Conservation (phyloP, 208 protist species). For the Acanthamoeba sp. region DNA sequence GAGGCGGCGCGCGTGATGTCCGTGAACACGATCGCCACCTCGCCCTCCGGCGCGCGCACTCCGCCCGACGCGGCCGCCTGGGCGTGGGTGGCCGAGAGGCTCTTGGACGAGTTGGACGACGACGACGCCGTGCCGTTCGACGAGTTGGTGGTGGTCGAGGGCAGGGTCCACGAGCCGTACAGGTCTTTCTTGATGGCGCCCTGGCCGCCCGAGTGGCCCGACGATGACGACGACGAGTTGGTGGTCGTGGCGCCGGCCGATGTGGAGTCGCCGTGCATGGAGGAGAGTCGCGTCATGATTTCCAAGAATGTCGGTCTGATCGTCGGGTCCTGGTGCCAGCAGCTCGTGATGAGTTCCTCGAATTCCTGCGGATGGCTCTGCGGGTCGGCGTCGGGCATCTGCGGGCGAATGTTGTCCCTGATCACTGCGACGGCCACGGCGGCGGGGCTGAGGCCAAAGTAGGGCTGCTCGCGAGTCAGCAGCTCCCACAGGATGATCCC, state of each 20-base stretch:
- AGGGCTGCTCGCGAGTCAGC: slow-evolving; percentile 15
- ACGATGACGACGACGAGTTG: not conserved
- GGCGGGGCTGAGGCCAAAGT: not conserved
- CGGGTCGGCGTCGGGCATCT: not conserved
- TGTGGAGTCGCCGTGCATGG: slow-evolving; percentile 19
- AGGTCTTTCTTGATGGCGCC: not conserved
- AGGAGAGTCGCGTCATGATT: slow-evolving; percentile 6
- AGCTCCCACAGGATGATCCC: slow-evolving; percentile 62
- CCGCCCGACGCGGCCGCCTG: not conserved
- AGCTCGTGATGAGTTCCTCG: slow-evolving; percentile 30
- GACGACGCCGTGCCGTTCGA: not conserved
- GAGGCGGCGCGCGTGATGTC: slow-evolving; percentile 65
- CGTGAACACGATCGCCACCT: slow-evolving; percentile 57
- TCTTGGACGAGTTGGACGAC: not conserved
- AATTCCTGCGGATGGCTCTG: not conserved
- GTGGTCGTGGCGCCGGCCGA: not conserved
- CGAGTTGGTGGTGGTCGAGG: not conserved
- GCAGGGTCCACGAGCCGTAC: slow-evolving; percentile 30
- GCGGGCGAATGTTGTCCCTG: not conserved
- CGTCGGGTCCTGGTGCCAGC: not conserved
- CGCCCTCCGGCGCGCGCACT: not conserved
- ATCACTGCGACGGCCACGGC: slow-evolving; percentile 59
- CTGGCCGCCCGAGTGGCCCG: not conserved
- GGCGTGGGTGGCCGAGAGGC: not conserved
- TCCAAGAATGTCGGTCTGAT: slow-evolving; percentile 51